Evolutionary conservation across 75 land plant genomes (phyloP).

Genomic region (Sequoia sempervirens): DNA sequence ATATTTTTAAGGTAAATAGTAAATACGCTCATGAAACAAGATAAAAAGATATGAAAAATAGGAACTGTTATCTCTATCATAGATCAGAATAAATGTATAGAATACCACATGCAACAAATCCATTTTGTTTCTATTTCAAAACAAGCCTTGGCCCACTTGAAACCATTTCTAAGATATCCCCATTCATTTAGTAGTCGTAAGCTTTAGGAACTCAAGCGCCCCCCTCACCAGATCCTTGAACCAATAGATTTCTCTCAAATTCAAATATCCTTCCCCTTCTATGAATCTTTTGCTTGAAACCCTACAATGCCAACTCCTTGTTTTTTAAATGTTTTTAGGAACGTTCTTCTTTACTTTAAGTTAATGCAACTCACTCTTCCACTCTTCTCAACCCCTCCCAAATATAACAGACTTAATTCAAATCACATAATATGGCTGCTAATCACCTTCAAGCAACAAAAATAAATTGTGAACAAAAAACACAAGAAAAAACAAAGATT

Average conservation of each 20-base stretch:
- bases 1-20: not conserved
- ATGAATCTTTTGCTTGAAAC: not conserved
- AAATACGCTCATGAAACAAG: not conserved
- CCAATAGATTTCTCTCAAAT: not conserved
- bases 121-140: not conserved
- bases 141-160: not conserved
- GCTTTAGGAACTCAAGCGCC: not conserved
- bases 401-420: not conserved
- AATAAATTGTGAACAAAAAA: conserved; percentile 2
- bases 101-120: not conserved
- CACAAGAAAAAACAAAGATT: not conserved
- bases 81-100: not conserved
- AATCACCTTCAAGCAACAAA: not conserved
- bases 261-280: not conserved
- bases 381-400: not conserved
- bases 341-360: not conserved
- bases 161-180: not conserved
- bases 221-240: too few species aligned
- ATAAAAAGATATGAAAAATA: not conserved
- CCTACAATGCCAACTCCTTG: not conserved
- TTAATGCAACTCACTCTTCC: not conserved
- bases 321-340: not conserved
- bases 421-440: not conserved
- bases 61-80: not conserved
- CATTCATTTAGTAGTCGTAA: not conserved